These are phyloP conservation scores for Saxophila tyrrhenica DNA, from an alignment of 495 filamentous ascomycete genomes.

Conservation along the genomic window DNA sequence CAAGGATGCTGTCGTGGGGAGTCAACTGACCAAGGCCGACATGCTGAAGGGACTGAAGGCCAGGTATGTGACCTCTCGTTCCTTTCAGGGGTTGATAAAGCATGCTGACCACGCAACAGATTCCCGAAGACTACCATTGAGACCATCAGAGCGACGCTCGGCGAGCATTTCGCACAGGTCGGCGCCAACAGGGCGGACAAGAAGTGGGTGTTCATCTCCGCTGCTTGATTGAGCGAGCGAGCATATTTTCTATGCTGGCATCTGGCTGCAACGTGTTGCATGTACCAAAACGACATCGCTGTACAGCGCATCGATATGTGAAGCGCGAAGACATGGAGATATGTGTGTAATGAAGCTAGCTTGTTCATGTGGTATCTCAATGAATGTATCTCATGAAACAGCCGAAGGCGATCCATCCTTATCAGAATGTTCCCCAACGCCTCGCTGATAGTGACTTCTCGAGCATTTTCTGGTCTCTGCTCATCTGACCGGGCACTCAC, in stretches of 20 bases:
- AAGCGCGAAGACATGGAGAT: too few relatives aligned
- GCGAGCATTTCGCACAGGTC: conserved; percentile 54
- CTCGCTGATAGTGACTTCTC: neutral
- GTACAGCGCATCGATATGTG: too few relatives aligned
- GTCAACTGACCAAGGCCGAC: conserved; percentile 62
- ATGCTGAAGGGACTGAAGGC: conserved; percentile 63
- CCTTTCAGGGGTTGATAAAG: conserved; percentile 23
- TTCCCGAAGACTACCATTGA: conserved; percentile 64
- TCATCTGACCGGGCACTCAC: too few relatives aligned
- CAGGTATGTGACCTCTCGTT: conserved; percentile 33
- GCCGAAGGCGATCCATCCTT: too few relatives aligned
- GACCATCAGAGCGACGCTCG: conserved; percentile 61
- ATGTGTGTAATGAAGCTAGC: too few relatives aligned
- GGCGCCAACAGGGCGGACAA: conserved; percentile 52
- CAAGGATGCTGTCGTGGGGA: conserved; percentile 55
- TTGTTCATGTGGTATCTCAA: too few relatives aligned
- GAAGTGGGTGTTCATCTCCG: conserved; percentile 42
- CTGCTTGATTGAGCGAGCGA: conserved; percentile 1
- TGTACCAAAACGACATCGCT: neutral
- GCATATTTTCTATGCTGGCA: too few relatives aligned
- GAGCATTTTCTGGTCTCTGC: neutral
- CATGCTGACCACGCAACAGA: neutral
- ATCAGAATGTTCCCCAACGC: too few relatives aligned
- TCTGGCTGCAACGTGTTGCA: too few relatives aligned
- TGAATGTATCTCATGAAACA: too few relatives aligned